A percentile compares a stretch with the other conserved stretches of the same genome.
These are phyloP conservation scores for Zasmidium cellare DNA, from an alignment of 2,329 filamentous ascomycete species.

Conservation along the genomic window DNA sequence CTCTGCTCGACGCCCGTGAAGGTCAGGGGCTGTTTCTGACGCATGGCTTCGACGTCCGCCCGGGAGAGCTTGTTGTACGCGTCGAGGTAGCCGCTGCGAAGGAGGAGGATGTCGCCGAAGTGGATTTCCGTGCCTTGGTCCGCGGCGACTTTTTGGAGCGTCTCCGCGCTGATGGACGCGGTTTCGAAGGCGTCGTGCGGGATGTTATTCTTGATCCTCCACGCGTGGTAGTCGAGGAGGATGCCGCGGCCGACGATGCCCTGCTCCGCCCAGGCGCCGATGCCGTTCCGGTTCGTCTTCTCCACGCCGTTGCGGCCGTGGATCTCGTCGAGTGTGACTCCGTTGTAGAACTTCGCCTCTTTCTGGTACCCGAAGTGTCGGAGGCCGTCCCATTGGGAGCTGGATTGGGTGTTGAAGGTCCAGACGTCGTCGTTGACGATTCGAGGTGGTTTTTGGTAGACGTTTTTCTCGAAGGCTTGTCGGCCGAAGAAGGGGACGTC, in stretches of 20 bases:
- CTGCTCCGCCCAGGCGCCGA: slow-evolving; percentile 50
- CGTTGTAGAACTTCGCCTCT: slow-evolving; percentile 40
- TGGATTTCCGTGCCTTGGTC: slow-evolving; percentile 54
- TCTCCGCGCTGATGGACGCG: slow-evolving; percentile 36
- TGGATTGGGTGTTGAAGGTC: slow-evolving; percentile 38
- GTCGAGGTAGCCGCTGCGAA: slow-evolving; percentile 51
- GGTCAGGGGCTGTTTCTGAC: slow-evolving; percentile 40
- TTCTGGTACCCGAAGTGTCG: slow-evolving; percentile 54
- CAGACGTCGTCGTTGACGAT: slow-evolving; percentile 62
- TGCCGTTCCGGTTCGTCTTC: slow-evolving; percentile 44
- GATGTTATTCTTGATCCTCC: slow-evolving; percentile 43
- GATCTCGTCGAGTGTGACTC: slow-evolving; percentile 42
- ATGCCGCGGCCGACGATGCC: slow-evolving; percentile 60
- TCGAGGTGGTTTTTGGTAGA: slow-evolving; percentile 53
- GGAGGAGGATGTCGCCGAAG: slow-evolving; percentile 56
- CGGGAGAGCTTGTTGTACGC: slow-evolving; percentile 41
- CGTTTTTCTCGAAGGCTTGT: slow-evolving; percentile 55
- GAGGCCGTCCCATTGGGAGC: slow-evolving; percentile 51
- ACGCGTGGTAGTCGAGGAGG: slow-evolving; percentile 55
- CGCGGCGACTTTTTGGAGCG: slow-evolving; percentile 46
- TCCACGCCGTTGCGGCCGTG: slow-evolving; percentile 36
- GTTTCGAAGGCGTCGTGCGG: slow-evolving; percentile 38
- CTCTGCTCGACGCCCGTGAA: slow-evolving; percentile 53
- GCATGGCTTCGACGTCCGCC: slow-evolving; percentile 39
- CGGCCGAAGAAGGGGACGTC: slow-evolving; percentile 57